A percentile compares a stretch with the other conserved stretches of the same genome.
Conservation (phyloP, 23 red algal genomes). For the Rhodosorus marinus region DNA sequence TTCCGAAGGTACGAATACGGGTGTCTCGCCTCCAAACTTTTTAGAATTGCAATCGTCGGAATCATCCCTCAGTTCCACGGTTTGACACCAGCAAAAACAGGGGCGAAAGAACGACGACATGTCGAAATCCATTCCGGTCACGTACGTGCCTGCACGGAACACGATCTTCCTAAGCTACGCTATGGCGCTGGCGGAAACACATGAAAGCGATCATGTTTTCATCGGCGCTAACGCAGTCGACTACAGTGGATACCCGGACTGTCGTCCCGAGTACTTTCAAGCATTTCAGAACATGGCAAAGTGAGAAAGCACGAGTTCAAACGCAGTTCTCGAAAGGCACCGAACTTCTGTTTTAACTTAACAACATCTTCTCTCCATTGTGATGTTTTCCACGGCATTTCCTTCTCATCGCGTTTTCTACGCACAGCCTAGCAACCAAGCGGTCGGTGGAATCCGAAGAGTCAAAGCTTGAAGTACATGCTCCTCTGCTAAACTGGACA, state of each 20-base stretch:
- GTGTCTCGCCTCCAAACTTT: not conserved
- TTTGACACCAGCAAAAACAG: too few relatives aligned
- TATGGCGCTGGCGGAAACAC: conserved; percentile 59
- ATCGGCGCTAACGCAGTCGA: conserved; percentile 93
- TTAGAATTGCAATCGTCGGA: too few relatives aligned
- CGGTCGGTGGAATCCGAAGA: conserved; percentile 17
- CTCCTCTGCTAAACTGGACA: conserved; percentile 47
- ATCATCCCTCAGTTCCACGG: too few relatives aligned
- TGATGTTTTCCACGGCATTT: too few relatives aligned
- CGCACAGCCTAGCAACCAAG: too few relatives aligned
- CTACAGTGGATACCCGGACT: conserved; percentile 88
- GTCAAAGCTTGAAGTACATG: conserved; percentile 20
- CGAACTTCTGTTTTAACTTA: too few relatives aligned
- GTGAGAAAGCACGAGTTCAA: too few relatives aligned
- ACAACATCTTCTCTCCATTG: too few relatives aligned
- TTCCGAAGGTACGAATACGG: conserved; percentile 15
- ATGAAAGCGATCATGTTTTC: conserved; percentile 32
- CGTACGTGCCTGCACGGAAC: conserved; percentile 92
- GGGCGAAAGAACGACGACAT: too few relatives aligned
- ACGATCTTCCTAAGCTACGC: conserved; percentile 69
- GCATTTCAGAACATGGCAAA: conserved; percentile 49
- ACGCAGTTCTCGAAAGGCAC: too few relatives aligned
- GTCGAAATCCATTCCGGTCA: conserved; percentile 21
- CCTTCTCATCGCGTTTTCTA: too few relatives aligned
- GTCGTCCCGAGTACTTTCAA: conserved; percentile 43